These are phyloP conservation scores for Wickerhamomyces subpelliculosus DNA, from an alignment of 805 yeast genomes.

Conservation along the genomic window DNA sequence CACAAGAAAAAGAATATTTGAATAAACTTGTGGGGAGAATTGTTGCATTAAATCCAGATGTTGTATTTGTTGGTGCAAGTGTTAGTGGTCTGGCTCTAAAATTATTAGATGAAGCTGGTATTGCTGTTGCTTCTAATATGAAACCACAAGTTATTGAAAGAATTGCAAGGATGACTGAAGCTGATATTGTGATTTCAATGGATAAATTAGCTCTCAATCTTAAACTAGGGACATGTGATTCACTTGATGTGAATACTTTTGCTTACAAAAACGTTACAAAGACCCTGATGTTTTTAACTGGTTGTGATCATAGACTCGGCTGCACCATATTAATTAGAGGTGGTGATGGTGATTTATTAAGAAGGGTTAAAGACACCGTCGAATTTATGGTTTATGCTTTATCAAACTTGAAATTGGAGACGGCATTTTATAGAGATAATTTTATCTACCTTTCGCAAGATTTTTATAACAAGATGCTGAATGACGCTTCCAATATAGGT, in stretches of 20 bases:
- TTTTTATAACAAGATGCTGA: slow-evolving; percentile 23
- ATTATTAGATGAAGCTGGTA: slow-evolving; percentile 62
- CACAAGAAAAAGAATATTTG: slow-evolving; percentile 83
- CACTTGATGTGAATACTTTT: slow-evolving; percentile 65
- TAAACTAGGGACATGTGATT: slow-evolving; percentile 67
- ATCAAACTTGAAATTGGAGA: slow-evolving; percentile 77
- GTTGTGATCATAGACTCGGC: slow-evolving; percentile 68
- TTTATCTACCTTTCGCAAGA: slow-evolving; percentile 44
- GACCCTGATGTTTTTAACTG: slow-evolving; percentile 73
- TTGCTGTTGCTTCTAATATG: slow-evolving; percentile 75
- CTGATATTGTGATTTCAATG: slow-evolving; percentile 80
- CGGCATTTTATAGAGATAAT: slow-evolving; percentile 63
- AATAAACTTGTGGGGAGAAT: slow-evolving; percentile 76
- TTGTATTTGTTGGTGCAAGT: slow-evolving; percentile 70
- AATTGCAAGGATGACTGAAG: slow-evolving; percentile 69
- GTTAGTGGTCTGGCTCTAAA: slow-evolving; percentile 79
- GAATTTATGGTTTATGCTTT: slow-evolving; percentile 75
- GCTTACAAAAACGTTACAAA: slow-evolving; percentile 49
- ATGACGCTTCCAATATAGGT: slow-evolving; percentile 12
- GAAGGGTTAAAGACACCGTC: slow-evolving; percentile 66
- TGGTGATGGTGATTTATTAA: slow-evolving; percentile 50
- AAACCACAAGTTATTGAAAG: slow-evolving; percentile 79
- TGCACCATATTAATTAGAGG: slow-evolving; percentile 88
- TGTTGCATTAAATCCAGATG: slow-evolving; percentile 66
- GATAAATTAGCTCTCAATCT: slow-evolving; percentile 73